Base-by-base conservation (phyloP, 169 alveolate genomes). In the Plasmodium chabaudi region DNA sequence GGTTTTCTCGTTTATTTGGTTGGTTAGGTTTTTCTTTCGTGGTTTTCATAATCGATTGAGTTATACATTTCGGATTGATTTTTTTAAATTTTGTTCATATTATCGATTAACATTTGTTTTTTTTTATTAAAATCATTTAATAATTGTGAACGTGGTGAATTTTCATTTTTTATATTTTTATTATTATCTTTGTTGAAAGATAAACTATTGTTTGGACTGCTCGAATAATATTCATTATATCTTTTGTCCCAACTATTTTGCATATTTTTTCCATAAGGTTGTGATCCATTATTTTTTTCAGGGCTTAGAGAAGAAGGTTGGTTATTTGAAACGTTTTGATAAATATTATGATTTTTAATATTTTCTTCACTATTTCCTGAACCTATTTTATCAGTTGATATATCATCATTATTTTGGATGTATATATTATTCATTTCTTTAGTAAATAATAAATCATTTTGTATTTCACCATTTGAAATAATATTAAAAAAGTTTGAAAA, bases 401-500 rank as follows among this genome's bases (percentile, higher is more conserved):
- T 53, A 23, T 56, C 69, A 5, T 77, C 77, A 39, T 34, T 39
- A 42, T 51, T 19, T 9, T 27, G 7, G n/a, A 49, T 56, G 72
- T 79, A 86, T 5, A 57, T 46, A 44, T 63, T 69, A 21, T 64
- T 69, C 49, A 86, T 57, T 47, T 86, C 77, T 13, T 69, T 55
- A 10, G 56, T 51, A 69, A 13, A 68, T 0, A 21, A 56, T 60
- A 86, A 51, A 7, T 86, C 91, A 59, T 86, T 86, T 70, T 69
- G 55, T 13, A 86, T 46, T 34, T 86, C 59, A 1, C 91, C 91
- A 68, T 39, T 69, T 3, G 72, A 27, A 27, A 86, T 86, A 69
- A 86, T 86, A 47, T 86, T 86, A 12, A 69, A 25, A 64, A 68
- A 86, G 0, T 86, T 56, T 17, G 74, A 23, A 86, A 86, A 86